Evolutionary conservation across 2,329 filamentous ascomycete genomes (phyloP).

Genomic region (Falciphora oryzae): DNA sequence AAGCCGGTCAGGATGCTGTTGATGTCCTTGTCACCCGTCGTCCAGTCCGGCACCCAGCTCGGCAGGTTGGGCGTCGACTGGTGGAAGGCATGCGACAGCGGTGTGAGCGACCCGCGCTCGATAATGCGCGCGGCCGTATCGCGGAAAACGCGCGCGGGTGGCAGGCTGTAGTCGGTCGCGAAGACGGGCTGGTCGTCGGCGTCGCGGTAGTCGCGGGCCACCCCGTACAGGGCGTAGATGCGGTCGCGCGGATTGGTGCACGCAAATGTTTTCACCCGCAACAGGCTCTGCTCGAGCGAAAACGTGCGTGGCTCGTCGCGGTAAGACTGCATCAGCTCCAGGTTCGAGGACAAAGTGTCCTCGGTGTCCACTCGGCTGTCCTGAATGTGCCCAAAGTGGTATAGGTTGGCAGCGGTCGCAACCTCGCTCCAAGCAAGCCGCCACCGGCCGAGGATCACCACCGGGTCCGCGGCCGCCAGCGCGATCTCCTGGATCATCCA

Average conservation of each 20-base stretch:
- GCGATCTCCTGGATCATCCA: slow-evolving; percentile 8
- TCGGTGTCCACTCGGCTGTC: not conserved
- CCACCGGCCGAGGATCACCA: not conserved
- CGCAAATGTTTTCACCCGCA: not conserved
- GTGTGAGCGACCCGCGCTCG: too few species aligned
- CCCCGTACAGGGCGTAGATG: slow-evolving; percentile 1
- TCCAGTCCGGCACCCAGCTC: slow-evolving; percentile 7
- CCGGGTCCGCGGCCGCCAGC: not conserved
- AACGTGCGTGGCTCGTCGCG: not conserved
- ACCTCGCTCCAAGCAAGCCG: too few species aligned
- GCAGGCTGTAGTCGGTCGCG: too few species aligned
- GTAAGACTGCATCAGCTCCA: not conserved
- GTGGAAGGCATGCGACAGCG: too few species aligned
- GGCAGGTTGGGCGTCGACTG: not conserved
- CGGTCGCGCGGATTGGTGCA: slow-evolving; percentile 1
- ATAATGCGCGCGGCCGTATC: too few species aligned
- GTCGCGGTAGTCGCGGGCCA: not conserved
- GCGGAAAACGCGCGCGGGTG: too few species aligned
- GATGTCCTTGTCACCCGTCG: not conserved
- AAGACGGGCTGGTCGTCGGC: too few species aligned
- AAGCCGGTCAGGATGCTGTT: too few species aligned
- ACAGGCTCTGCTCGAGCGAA: not conserved
- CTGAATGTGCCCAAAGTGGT: too few species aligned
- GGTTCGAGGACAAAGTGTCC: not conserved
- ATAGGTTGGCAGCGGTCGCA: too few species aligned